phyloP scores from a whole-genome alignment of 805 yeast species.

The Maudiozyma bulderi region DNA sequence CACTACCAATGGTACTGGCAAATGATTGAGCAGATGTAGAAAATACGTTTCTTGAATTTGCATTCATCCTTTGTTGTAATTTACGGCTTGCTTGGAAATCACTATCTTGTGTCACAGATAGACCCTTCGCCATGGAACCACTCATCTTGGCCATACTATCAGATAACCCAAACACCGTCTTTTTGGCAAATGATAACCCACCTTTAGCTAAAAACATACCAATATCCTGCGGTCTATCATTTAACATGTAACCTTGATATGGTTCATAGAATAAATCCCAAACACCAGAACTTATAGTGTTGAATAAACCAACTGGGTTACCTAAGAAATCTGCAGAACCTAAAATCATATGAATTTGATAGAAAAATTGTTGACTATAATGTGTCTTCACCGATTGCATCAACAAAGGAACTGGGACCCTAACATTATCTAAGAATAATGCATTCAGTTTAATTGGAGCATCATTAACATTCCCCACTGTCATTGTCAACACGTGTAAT shows the following conservation, averaged over 20 bases:
- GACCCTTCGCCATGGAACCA: conserved; percentile 89
- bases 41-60: conserved; percentile 76
- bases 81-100: conserved; percentile 77
- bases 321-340: conserved; percentile 97
- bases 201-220: conserved; percentile 96
- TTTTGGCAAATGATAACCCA: conserved; percentile 85
- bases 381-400: conserved; percentile 67
- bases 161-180: conserved; percentile 88
- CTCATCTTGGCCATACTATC: conserved; percentile 90
- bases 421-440: conserved; percentile 73
- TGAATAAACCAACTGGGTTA: conserved; percentile 94
- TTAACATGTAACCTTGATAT: conserved; percentile 87
- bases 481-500: conserved; percentile 85
- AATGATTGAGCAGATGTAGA: conserved; percentile 83
- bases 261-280: conserved; percentile 96
- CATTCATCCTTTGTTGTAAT: conserved; percentile 62
- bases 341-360: conserved; percentile 81
- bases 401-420: conserved; percentile 74
- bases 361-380: conserved; percentile 84
- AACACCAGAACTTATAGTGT: conserved; percentile 87
- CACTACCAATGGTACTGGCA: conserved; percentile 78
- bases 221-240: conserved; percentile 89
- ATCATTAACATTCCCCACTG: conserved; percentile 92
- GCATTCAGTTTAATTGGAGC: conserved; percentile 91
- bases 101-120: conserved; percentile 79